Evolutionary conservation across 208 protist genomes (phyloP).

Genomic region (Acanthamoeba castellanii): DNA sequence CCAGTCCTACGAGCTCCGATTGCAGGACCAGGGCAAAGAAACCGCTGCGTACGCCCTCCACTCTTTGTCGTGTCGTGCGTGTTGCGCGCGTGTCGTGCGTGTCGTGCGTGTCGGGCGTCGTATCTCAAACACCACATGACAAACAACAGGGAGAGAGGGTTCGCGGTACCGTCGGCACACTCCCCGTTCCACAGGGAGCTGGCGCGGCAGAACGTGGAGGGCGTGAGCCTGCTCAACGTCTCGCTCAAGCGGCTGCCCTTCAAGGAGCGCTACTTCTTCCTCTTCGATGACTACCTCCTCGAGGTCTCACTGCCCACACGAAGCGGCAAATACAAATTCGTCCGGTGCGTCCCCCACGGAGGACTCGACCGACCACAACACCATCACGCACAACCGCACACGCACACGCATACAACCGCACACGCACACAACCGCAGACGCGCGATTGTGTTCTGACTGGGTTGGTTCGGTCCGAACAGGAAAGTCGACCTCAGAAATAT

Average conservation of each 20-base stretch:
- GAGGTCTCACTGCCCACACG: background rate
- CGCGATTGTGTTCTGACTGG: no score
- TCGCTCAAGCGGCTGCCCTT: background rate
- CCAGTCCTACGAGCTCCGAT: background rate
- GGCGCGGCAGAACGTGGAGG: background rate
- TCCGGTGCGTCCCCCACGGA: background rate
- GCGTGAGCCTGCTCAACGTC: background rate
- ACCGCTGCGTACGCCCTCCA: background rate
- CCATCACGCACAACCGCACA: background rate
- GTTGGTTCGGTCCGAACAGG: background rate
- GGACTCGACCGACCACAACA: background rate
- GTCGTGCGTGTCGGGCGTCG: no score
- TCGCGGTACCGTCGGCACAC: background rate
- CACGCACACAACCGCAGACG: background rate
- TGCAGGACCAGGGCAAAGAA: background rate
- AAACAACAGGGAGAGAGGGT: background rate
- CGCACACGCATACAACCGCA: no score
- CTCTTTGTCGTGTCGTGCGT: background rate
- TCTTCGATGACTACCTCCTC: slow-evolving; percentile 20
- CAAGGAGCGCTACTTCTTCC: slow-evolving; percentile 39
- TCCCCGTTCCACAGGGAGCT: background rate
- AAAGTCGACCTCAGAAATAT: background rate
- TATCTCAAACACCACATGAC: no score
- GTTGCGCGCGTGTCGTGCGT: no score
- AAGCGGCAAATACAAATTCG: slow-evolving; percentile 18